phyloP scores from a whole-genome alignment of 805 yeast genomes.

The Ogataea haglerorum region DNA sequence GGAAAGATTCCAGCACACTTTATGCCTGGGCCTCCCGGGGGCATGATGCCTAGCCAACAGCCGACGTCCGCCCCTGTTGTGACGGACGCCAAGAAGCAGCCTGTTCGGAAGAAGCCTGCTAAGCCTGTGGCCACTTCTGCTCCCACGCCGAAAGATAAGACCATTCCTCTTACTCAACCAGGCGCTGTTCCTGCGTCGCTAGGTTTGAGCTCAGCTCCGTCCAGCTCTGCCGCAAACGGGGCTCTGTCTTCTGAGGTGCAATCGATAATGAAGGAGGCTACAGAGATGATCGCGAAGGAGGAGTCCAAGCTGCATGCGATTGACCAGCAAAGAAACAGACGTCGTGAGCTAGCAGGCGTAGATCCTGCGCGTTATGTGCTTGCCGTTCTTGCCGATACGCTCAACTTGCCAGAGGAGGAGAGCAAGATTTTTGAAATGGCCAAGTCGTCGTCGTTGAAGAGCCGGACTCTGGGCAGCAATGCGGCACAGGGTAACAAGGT shows the following conservation, averaged over 20 bases:
- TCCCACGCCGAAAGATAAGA: constrained; percentile 15
- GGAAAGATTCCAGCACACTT: constrained; percentile 18
- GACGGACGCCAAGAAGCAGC: constrained; percentile 20
- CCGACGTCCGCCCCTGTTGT: constrained; percentile 12
- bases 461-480: constrained; percentile 15
- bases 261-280: constrained; percentile 29
- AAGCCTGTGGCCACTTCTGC: constrained; percentile 12
- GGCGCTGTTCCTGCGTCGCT: constrained; percentile 10
- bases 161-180: constrained; percentile 13
- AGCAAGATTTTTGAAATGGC: constrained; percentile 26
- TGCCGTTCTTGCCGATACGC: constrained; percentile 48
- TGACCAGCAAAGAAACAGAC: constrained; percentile 41
- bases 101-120: constrained; percentile 24
- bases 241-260: constrained; percentile 31
- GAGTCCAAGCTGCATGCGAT: constrained; percentile 24
- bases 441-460: constrained; percentile 8
- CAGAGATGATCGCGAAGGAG: constrained; percentile 28
- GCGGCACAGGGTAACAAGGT: constrained; percentile 15
- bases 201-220: constrained; percentile 7
- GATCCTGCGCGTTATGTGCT: constrained; percentile 49
- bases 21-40: constrained; percentile 12
- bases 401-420: constrained; percentile 43
- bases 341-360: constrained; percentile 43
- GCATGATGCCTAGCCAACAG: constrained; percentile 15
- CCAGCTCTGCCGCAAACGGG: constrained; percentile 5